Evolutionary conservation across 306 rosid genomes (phyloP), one percentile per base, ranked within the genome.

Genomic region (Cicer pinnatifidum): DNA sequence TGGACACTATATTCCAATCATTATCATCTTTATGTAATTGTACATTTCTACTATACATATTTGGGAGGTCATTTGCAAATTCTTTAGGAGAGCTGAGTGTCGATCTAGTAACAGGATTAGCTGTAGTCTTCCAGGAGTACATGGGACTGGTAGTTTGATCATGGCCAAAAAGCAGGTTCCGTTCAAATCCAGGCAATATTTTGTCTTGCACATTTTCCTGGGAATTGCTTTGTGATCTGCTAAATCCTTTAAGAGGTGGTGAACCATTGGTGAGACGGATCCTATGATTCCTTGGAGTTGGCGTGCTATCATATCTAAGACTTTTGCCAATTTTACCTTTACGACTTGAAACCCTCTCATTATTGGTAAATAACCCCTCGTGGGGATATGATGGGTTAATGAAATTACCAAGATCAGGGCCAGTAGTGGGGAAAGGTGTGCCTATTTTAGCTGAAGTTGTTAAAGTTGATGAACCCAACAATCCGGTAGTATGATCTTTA

Each of bases 401-500:
- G 78, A 81, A 71, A 11, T 72, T 84, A 38, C 76, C 69, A 9
- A 80, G 60, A 62, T 82, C 87, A 56, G 82, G 51, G 58, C 5
- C 84, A 75, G 67, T 44, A 69, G 58, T 47, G n/a, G 85, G 84
- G 75, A 83, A 78, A 51, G 87, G 64, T 61, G 84, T 89, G 56
- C 76, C 83, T 71, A 72, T 51, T 82, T 79, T 88, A 38, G 81
- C 39, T 11, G 90, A 76, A 54, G 84, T 84, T 82, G 84, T 89
- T 38, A 78, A 76, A 75, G 78, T 74, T 11, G 86, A 80, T 11
- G 89, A 84, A 62, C 83, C 84, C 85, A 84, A 63, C 72, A 75
- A 46, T 51, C 81, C 51, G 62, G 48, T 9, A n/a, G 85, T 63
- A 67, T 63, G 82, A 44, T 85, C 87, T 28, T 70, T 65, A 73